These are phyloP conservation scores for Septoria linicola DNA, from an alignment of 2,329 filamentous ascomycete species.

Conservation along the genomic window DNA sequence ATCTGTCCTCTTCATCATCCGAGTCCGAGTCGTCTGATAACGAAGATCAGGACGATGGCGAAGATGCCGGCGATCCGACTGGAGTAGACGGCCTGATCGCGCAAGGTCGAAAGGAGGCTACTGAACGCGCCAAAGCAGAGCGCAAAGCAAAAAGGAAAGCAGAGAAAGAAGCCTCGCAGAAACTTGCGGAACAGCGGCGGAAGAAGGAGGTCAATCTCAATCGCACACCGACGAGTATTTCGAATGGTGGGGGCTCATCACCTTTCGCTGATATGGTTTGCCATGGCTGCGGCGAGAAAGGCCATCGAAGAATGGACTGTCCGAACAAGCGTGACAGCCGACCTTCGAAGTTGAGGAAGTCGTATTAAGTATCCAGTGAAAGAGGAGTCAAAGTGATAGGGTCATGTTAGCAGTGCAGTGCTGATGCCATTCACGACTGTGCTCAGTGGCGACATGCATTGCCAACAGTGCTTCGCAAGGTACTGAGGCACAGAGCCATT, in stretches of 20 bases:
- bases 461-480: too few species aligned
- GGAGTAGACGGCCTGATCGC: conserved; percentile 46
- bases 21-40: conserved; percentile 38
- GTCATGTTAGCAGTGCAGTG: too few species aligned
- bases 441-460: too few species aligned
- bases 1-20: conserved; percentile 29
- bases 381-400: too few species aligned
- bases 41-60: conserved; percentile 39
- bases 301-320: conserved; percentile 62
- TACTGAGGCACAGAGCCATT: too few species aligned
- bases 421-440: too few species aligned
- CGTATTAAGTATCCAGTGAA: conserved; percentile 6
- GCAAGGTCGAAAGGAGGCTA: conserved; percentile 47
- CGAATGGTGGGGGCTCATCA: conserved; percentile 39
- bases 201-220: conserved; percentile 69
- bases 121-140: conserved; percentile 44
- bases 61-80: conserved; percentile 45
- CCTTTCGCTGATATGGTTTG: conserved; percentile 50
- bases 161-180: conserved; percentile 50
- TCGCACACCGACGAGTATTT: conserved; percentile 51
- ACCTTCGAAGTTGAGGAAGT: conserved; percentile 17
- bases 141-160: conserved; percentile 50
- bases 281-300: conserved; percentile 60
- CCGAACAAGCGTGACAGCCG: conserved; percentile 38
- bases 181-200: conserved; percentile 59